Evolutionary conservation across 2,329 filamentous ascomycete genomes (phyloP), one percentile per base, ranked within the genome.

Genomic region (Clarireedia hainanense): DNA sequence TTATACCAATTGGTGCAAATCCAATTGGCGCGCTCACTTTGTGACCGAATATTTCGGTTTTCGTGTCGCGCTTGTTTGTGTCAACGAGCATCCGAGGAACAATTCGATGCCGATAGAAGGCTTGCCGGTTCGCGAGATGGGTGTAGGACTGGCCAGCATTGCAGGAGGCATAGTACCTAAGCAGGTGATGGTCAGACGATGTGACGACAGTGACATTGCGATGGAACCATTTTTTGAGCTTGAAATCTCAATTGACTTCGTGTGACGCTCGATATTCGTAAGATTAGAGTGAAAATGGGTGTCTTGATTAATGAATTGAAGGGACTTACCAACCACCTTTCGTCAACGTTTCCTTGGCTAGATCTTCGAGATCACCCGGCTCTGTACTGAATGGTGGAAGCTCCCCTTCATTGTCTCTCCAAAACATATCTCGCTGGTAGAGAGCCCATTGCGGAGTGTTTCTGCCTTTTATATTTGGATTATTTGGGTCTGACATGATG

Each of bases 1-100:
- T 84, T 61, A 86, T 84, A 4, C 83, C 82, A 27, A 85, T 78
- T 0, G 82, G 81, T 0, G 82, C 79, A 63, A 86, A 83, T n/a
- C 80, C 81, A 50, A 86, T 79, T 0, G 83, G 82, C 0, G 80
- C 81, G 2, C 76, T 72, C 14, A 81, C 76, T 49, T 75, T 73
- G 66, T 84, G 79, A 14, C 81, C 79, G 67, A 84, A 86, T 58
- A 86, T 80, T 4, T 70, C 71, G 12, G 80, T 80, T 1, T 70
- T 69, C 1, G 80, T 83, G 62, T 85, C 80, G 39, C 81, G 77
- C 34, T 82, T 40, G 52, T 34, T 49, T 6, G 79, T 84, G 68
- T 85, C 80, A 43, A 84, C 75, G 1, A 86, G 76, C 72, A 79
- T 80, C 46, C 77, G 76, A 0, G 82, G 81, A 47, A 86, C 74